Evolutionary conservation across 306 rosid genomes (phyloP).

Genomic region (Vigna trinervia): DNA sequence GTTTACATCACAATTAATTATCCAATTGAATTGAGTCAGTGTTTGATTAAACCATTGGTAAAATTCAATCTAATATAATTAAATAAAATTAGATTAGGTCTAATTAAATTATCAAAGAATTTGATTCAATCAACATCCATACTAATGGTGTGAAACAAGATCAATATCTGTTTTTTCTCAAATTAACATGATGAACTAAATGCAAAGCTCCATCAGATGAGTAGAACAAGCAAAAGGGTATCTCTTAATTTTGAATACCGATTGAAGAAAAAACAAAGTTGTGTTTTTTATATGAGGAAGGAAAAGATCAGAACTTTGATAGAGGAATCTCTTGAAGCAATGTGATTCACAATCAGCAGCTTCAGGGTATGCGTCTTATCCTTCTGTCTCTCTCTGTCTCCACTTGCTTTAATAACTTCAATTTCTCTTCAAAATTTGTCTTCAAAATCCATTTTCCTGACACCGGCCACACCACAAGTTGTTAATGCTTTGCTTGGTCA

Average conservation of each 20-base stretch:
- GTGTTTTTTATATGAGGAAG: slow-evolving; percentile 38
- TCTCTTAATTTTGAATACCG: neutral
- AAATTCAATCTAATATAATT: too few relatives aligned
- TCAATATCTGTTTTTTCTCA: too few relatives aligned
- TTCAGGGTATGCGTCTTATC: slow-evolving; percentile 55
- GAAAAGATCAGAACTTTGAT: slow-evolving; percentile 57
- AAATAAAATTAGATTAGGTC: too few relatives aligned
- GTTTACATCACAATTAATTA: too few relatives aligned
- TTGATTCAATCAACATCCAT: too few relatives aligned
- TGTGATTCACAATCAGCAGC: slow-evolving; percentile 22
- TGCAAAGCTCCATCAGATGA: neutral
- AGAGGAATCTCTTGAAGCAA: neutral
- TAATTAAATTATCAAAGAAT: too few relatives aligned
- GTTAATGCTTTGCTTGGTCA: slow-evolving; percentile 11
- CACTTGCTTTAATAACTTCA: neutral
- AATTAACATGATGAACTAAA: too few relatives aligned
- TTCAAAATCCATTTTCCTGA: slow-evolving; percentile 16
- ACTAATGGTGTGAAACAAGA: too few relatives aligned
- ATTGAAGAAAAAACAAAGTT: neutral
- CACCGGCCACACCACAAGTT: slow-evolving; percentile 41
- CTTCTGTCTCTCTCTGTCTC: neutral
- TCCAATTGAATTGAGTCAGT: too few relatives aligned
- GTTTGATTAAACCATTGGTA: too few relatives aligned
- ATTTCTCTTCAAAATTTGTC: neutral
- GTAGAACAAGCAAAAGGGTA: neutral